These are phyloP conservation scores for Ustilago esculenta DNA, from an alignment of 1,284 basidiomycete species.

Conservation along the genomic window DNA sequence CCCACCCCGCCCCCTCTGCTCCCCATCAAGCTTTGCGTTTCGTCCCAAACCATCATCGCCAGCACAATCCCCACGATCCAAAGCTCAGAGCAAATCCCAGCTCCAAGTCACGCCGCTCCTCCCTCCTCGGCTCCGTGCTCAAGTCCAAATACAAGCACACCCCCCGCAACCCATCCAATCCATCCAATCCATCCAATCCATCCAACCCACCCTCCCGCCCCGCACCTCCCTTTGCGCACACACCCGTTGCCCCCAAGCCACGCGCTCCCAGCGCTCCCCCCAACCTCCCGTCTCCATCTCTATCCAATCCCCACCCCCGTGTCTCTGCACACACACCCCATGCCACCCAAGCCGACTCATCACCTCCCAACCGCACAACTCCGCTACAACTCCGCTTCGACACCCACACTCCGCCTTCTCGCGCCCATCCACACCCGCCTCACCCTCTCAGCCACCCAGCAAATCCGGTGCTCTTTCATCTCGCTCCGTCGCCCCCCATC, in stretches of 20 bases:
- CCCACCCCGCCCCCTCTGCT: background rate
- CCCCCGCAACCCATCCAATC: slow-evolving; percentile 1
- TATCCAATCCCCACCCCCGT: background rate
- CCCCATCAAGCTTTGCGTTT: slow-evolving; percentile 11
- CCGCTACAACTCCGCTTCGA: background rate
- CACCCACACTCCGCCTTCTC: background rate
- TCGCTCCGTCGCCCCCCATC: slow-evolving; percentile 1
- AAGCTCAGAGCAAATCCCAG: slow-evolving; percentile 32
- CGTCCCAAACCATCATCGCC: slow-evolving; percentile 45
- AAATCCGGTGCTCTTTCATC: background rate
- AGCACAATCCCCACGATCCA: slow-evolving; percentile 42
- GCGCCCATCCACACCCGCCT: background rate
- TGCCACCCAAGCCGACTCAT: background rate
- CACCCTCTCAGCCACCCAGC: slow-evolving; percentile 2
- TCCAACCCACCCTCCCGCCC: no score
- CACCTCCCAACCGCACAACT: background rate
- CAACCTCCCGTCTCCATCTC: slow-evolving; percentile 1
- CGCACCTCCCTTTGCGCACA: no score
- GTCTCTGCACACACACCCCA: background rate
- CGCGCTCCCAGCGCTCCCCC: slow-evolving; percentile 4
- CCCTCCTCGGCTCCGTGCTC: slow-evolving; percentile 34
- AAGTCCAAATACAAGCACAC: slow-evolving; percentile 20
- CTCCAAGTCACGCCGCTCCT: slow-evolving; percentile 36
- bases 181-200: no score
- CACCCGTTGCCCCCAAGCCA: background rate